A percentile compares a stretch with the other conserved stretches of the same genome.
Evolutionary conservation across 2,329 filamentous ascomycete genomes (phyloP).

Genomic region (Colletotrichum sp.): DNA sequence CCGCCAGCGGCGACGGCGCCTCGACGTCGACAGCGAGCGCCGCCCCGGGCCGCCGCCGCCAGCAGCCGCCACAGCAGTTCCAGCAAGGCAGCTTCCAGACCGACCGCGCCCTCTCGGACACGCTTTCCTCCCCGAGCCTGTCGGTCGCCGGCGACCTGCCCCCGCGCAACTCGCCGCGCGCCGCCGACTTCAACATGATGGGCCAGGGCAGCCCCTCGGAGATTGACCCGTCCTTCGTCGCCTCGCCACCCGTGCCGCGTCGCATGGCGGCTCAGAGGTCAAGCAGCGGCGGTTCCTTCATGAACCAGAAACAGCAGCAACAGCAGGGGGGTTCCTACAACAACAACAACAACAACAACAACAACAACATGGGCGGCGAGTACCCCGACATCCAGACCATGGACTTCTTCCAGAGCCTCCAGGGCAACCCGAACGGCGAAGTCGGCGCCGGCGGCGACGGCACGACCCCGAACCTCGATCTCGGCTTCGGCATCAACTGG

Average conservation of each 20-base stretch:
- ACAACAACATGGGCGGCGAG: conserved; percentile 31
- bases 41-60: conserved; percentile 12
- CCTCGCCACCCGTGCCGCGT: conserved; percentile 47
- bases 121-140: conserved; percentile 44
- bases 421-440: conserved; percentile 29
- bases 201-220: conserved; percentile 33
- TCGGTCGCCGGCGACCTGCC: conserved; percentile 40
- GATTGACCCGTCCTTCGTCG: conserved; percentile 49
- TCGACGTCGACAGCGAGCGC: conserved; percentile 27
- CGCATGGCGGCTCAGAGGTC: conserved; percentile 39
- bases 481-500: conserved; percentile 72
- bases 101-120: conserved; percentile 43
- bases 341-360: background rate
- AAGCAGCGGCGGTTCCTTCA: conserved; percentile 33
- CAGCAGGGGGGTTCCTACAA: background rate
- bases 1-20: conserved; percentile 27
- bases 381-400: conserved; percentile 57
- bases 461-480: conserved; percentile 60
- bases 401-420: conserved; percentile 59
- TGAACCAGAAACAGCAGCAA: conserved; percentile 38
- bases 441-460: conserved; percentile 28
- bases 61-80: conserved; percentile 22
- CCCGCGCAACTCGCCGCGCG: conserved; percentile 45
- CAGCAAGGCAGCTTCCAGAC: conserved; percentile 30
- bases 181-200: conserved; percentile 40